Evolutionary conservation across 331 rosid species (phyloP).

Genomic region (Prunus yedoensis): DNA sequence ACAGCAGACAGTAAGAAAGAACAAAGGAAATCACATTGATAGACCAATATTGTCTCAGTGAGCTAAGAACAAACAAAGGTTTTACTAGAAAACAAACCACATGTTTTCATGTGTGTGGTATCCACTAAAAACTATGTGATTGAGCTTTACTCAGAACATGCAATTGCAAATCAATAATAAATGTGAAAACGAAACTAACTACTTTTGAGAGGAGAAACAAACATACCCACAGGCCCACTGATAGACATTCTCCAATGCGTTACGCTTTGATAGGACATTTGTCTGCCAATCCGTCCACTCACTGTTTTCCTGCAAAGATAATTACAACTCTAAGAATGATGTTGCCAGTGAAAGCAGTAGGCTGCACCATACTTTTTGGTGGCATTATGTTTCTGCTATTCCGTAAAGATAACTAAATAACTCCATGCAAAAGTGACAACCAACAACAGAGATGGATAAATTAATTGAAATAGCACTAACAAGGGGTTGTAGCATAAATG

Average conservation of each 20-base stretch:
- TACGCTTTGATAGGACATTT: slow-evolving; percentile 66
- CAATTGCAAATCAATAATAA: background rate
- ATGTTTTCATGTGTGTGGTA: background rate
- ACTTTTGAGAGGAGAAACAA: slow-evolving; percentile 8
- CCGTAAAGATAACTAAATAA: background rate
- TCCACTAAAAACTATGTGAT: background rate
- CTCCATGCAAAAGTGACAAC: too few species aligned
- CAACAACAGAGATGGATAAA: background rate
- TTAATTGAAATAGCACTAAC: background rate
- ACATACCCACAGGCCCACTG: slow-evolving; percentile 99
- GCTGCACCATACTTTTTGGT: background rate
- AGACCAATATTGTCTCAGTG: background rate
- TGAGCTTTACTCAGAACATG: background rate
- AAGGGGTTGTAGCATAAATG: background rate
- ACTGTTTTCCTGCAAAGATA: slow-evolving; percentile 57
- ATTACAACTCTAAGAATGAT: slow-evolving; percentile 6
- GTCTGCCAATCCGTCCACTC: slow-evolving; percentile 89
- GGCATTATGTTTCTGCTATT: background rate
- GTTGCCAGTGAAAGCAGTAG: slow-evolving; percentile 21
- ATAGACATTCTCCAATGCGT: slow-evolving; percentile 79
- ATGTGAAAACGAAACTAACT: slow-evolving; percentile 7
- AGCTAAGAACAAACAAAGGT: background rate
- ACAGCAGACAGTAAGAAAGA: background rate
- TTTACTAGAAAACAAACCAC: background rate
- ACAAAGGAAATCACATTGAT: background rate